Conservation (phyloP, 225 moss, liverwort and hornwort genomes). For the Lunularia cruciata region DNA sequence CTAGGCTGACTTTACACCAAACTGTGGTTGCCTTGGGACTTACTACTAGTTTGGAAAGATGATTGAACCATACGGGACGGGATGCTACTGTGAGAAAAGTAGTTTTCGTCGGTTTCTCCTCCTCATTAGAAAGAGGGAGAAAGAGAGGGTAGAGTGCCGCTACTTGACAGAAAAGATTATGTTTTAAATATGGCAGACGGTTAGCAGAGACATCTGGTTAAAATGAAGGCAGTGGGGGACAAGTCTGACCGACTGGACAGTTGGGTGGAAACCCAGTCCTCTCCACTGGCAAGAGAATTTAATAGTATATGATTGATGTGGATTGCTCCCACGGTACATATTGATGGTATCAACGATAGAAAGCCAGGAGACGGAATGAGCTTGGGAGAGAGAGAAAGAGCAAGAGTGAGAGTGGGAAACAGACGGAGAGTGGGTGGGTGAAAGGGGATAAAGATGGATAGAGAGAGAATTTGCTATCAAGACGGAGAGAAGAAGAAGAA, state of each 20-base stretch:
- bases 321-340: constrained; percentile 1
- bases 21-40: too few species aligned
- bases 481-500: too few species aligned
- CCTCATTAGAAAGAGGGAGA: not conserved
- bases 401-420: too few species aligned
- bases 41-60: too few species aligned
- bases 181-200: not conserved
- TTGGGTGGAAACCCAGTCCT: not conserved
- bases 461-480: constrained; percentile 3
- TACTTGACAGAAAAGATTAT: too few species aligned
- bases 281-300: not conserved
- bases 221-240: constrained; percentile 2
- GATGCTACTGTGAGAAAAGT: too few species aligned
- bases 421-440: not conserved
- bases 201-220: not conserved
- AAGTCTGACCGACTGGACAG: not conserved
- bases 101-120: not conserved
- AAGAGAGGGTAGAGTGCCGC: too few species aligned
- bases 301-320: not conserved
- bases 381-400: not conserved
- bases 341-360: not conserved
- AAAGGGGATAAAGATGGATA: constrained; percentile 2
- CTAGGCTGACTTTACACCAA: too few species aligned
- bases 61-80: too few species aligned
- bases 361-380: not conserved